Base-by-base conservation (phyloP, 1,139 yeast genomes). In the Saccharomycopsis phalli region DNA sequence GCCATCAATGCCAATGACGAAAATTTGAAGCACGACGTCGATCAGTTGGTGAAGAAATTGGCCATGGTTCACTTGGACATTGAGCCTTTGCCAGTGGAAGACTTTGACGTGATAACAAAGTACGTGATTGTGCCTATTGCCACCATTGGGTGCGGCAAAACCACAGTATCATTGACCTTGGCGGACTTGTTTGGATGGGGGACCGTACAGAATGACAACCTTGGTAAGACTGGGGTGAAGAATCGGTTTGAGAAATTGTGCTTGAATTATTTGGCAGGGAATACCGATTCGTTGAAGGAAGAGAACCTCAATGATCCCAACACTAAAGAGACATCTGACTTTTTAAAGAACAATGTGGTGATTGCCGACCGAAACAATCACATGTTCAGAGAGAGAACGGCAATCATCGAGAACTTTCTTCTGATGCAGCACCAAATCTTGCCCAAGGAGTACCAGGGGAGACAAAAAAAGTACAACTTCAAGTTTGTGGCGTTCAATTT, bases 71-170 rank as follows among this genome's bases (percentile, higher is more conserved):
- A 18, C 8, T 16, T 34, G 7, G 30, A 34, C 16, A 6, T n/a
- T 14, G 14, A 10, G 5, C 5, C 16, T 11, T 19, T 10, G 35
- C 7, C 18, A 11, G 21, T 26, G 21, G 35, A n/a, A 30, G 37
- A 16, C 20, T 3, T 8, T n/a, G 28, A 33, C 16, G 8, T 16
- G 27, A 19, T 14, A 4, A 59, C 63, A 8, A 76, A 76, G 52
- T 84, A 74, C 53, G 69, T 83, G 0, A 53, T 93, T 1, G 71
- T 87, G 1, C 93, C 97, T 0, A 75, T 88, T 11, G 87, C 97
- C 0, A 86, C 95, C 0, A 73, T 91, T 38, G 98, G 97, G 0
- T 86, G 96, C 57, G 99, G 99, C 6, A 93, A 93, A 56, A 87
- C 97, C 0, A 86, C 96, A 0, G 72, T 84, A 0, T 74, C 86